Percentiles rank a stretch among this genome's conserved stretches.
Conservation (phyloP, 73 alveolate species). For the Durusdinium trenchii region DNA sequence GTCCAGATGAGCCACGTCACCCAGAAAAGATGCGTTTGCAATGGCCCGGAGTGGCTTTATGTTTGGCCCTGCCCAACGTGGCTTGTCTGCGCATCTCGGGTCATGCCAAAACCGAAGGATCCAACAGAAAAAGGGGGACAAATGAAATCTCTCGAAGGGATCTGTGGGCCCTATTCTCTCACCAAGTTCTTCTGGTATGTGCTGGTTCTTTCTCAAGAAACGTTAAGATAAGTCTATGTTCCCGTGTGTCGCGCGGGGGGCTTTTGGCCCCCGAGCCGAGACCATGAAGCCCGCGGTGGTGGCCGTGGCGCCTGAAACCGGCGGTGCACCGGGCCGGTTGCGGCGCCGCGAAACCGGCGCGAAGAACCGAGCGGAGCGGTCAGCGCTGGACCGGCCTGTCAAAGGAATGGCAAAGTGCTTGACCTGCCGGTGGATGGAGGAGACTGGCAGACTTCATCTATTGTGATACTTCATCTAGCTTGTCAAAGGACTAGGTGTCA, state of each 20-base stretch:
- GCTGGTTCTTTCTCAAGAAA: background rate
- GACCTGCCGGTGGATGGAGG: background rate
- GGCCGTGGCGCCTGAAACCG: background rate
- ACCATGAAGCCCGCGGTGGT: constrained; percentile 31
- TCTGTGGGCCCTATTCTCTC: background rate
- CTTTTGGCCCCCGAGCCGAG: background rate
- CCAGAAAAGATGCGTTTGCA: background rate
- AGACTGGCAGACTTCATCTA: background rate
- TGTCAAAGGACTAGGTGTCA: background rate
- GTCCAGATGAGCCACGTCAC: background rate
- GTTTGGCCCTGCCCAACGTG: background rate
- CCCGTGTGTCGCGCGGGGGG: background rate
- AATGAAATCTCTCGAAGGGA: background rate
- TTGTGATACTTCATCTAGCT: background rate
- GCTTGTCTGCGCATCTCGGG: background rate
- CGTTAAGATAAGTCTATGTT: too few relatives aligned
- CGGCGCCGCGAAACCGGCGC: background rate
- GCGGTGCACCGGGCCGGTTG: too few relatives aligned
- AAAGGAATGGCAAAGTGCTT: constrained; percentile 24
- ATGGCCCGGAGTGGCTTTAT: background rate
- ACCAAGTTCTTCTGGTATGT: background rate
- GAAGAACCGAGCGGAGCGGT: background rate
- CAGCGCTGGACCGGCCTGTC: background rate
- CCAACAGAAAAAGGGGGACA: background rate
- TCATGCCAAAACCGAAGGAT: background rate